Evolutionary conservation across 1,284 basidiomycete species (phyloP), one percentile per base, ranked within the genome.

Genomic region (Trichosporon ovoides): DNA sequence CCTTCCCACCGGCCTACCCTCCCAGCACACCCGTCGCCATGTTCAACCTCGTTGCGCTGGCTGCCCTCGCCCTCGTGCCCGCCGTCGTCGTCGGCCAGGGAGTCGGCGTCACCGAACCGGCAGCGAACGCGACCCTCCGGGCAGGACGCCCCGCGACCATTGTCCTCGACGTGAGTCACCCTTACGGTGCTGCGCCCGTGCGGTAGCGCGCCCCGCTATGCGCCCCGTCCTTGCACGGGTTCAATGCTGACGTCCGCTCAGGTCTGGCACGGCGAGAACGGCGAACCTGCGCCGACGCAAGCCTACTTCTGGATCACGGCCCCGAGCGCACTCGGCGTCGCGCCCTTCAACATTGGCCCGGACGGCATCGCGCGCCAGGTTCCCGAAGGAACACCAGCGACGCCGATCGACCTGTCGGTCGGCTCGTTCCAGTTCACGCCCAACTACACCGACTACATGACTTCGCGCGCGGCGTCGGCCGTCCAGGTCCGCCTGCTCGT

Each of bases 231-330:
- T n/a, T n/a, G n/a, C n/a, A n/a, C n/a, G n/a, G n/a, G 38, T 18
- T 35, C 34, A 22, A 12, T 22, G 38, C 40, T 46, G 40, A 46
- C 40, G 10, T 11, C 4, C 28, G 28, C 28, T 9, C 43, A 48
- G 43, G n/a, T 24, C 3, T 48, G 43, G 43, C 22, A 10, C 11
- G 43, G 43, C n/a, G 43, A 48, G 13, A 28, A 28, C 7, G 43
- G 38, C 20, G 18, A 48, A 13, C 43, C 43, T 7, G 22, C 43
- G 13, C 43, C 43, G 16, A 10, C 43, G 22, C 7, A 4, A 14
- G 43, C 43, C 4, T 48, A 48, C 28, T 48, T 48, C 43, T 48
- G 43, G 43, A 48, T 48, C 22, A 48, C 22, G 12, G 43, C 22
- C 7, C 28, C 28, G 22, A 48, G 28, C 43, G 13, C n/a, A 3